These are phyloP conservation scores for Fusarium sp. DNA, from an alignment of 2,329 filamentous ascomycete species.

Conservation along the genomic window DNA sequence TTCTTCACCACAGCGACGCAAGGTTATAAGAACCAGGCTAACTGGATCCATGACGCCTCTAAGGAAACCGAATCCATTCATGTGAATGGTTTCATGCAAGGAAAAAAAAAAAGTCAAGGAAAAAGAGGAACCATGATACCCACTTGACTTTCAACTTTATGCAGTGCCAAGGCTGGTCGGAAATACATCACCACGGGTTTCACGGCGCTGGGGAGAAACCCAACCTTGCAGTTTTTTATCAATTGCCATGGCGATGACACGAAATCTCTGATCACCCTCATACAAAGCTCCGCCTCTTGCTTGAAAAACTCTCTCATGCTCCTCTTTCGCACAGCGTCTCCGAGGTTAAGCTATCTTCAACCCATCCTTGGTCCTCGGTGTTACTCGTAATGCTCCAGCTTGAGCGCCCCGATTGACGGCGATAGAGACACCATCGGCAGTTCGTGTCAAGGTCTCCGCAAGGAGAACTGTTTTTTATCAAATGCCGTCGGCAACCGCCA, in stretches of 20 bases:
- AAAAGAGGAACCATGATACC: conserved; percentile 9
- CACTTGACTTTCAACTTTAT: conserved; percentile 25
- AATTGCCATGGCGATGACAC: conserved; percentile 34
- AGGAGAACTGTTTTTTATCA: conserved; percentile 3
- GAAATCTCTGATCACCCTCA: conserved; percentile 26
- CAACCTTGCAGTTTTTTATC: conserved; percentile 32
- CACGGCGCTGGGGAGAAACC: conserved; percentile 4
- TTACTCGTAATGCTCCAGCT: conserved; percentile 23
- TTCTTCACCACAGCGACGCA: conserved; percentile 43
- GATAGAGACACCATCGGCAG: conserved; percentile 4
- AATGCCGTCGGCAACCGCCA: not conserved
- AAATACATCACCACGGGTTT: conserved; percentile 28
- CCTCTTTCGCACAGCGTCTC: conserved; percentile 28
- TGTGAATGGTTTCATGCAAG: conserved; percentile 18
- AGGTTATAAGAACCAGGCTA: conserved; percentile 14
- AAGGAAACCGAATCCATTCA: conserved; percentile 19
- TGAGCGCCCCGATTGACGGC: conserved; percentile 10
- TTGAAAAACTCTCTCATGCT: conserved; percentile 11
- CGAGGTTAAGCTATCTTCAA: conserved; percentile 26
- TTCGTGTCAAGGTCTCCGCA: conserved; percentile 16
- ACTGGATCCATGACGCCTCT: conserved; percentile 40
- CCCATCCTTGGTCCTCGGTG: conserved; percentile 24
- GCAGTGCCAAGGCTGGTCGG: conserved; percentile 30
- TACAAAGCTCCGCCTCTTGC: conserved; percentile 16
- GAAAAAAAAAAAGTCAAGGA: conserved; percentile 1